Evolutionary conservation across 768 basidiomycete genomes (phyloP), one percentile per base, ranked within the genome.

Genomic region (Paxillus rubicundulus): DNA sequence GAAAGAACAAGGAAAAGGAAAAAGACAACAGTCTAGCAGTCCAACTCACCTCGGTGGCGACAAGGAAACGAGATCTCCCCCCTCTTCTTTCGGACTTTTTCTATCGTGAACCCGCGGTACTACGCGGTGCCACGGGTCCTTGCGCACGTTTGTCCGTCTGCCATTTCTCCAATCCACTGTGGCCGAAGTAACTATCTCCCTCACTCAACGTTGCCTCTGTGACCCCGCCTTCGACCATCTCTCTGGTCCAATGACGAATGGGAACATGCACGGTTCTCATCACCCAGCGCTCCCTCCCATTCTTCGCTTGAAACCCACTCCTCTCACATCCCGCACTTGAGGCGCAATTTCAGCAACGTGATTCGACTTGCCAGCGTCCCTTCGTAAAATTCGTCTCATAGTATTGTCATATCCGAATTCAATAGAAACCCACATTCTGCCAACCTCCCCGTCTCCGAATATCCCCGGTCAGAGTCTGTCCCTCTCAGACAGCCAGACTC

Each of bases 121-220:
- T 49, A 51, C 18, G 56, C 65, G 67, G 69, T 69, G 69, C 45
- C 69, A 65, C 41, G 68, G 69, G 68, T 69, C 69, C 56, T 49
- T 14, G 65, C 69, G 69, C 68, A 69, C 68, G 68, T 69, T 71
- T 63, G 68, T 63, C 56, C 54, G 37, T 42, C 60, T 53, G 46
- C 57, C 56, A 60, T 55, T 55, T 63, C 52, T 43, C 27, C 21
- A 28, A 13, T n/a, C 30, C 21, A 12, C 20, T 28, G 17, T 27
- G 33, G 6, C 13, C 33, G 33, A 43, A 33, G 32, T 28, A 40
- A 17, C 47, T 38, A 20, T 12, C 48, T 32, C 16, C 18, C 38
- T 43, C 28, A 5, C 47, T 43, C 27, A 20, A 27, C 12, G 16
- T 40, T 47, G 18, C 58, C 16, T 49, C 42, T 48, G 42, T 30